Percentiles rank a stretch among this genome's conserved stretches.
Conservation (phyloP, 2,329 filamentous ascomycete genomes). For the Chrysosporium queenslandicum region DNA sequence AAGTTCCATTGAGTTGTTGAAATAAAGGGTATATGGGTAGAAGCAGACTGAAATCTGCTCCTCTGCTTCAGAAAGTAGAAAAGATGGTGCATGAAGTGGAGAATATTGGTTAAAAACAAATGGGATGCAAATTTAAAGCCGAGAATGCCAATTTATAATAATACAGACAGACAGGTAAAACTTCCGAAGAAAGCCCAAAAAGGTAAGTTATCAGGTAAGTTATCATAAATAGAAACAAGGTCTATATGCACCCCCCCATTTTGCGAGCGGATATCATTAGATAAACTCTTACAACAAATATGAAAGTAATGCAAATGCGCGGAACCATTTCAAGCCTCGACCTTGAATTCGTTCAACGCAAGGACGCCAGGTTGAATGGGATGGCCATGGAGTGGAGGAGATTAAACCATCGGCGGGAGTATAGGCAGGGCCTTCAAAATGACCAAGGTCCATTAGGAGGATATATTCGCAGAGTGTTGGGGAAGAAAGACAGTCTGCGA, state of each 20-base stretch:
- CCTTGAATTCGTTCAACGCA: background rate
- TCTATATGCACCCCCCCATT: slow-evolving; percentile 8
- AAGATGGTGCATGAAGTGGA: background rate
- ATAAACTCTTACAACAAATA: background rate
- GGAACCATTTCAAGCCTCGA: background rate
- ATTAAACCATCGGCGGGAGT: too few species aligned
- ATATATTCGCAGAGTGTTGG: background rate
- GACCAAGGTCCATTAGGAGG: too few species aligned
- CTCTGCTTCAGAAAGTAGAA: background rate
- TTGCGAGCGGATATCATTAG: background rate
- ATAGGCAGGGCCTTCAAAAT: too few species aligned
- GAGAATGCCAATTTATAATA: background rate
- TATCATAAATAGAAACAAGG: background rate
- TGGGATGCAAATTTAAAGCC: background rate
- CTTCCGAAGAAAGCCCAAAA: background rate
- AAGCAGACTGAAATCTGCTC: background rate
- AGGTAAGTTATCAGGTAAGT: background rate
- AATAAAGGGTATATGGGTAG: background rate
- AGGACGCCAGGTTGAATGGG: too few species aligned
- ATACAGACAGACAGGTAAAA: background rate
- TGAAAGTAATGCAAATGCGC: background rate
- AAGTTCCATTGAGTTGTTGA: too few species aligned
- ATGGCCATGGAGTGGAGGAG: too few species aligned
- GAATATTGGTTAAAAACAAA: background rate
- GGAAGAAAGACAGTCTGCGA: background rate